Evolutionary conservation across 2,329 filamentous ascomycete genomes (phyloP), one percentile per base, ranked within the genome.

Genomic region (Fusarium torulosum): DNA sequence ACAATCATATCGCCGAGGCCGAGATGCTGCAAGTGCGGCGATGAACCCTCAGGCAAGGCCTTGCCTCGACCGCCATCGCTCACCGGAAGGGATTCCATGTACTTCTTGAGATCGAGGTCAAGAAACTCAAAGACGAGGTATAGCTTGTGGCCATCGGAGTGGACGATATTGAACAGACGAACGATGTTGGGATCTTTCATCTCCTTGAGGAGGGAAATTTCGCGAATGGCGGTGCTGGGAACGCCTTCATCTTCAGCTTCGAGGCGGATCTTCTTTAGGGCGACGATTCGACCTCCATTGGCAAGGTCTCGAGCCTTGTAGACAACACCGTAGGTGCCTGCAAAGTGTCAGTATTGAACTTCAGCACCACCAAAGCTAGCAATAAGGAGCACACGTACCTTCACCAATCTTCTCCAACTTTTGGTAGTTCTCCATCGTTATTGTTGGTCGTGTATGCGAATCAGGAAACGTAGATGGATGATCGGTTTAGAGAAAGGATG

Each of bases 361-460:
- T 15, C 38, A 21, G 29, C 7, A 42, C n/a, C 7, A 37, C 23
- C 6, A 27, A 53, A 51, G 49, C 33, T 35, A 50, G 43, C 54
- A 53, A 53, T 41, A 31, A 17, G 21, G 29, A 53, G 44, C 43
- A 66, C 27, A 74, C 86, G 74, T 82, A 96, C 94, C 94, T 88
- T 97, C 94, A 80, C 94, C 94, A 75, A 97, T 94, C 85, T 97
- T 97, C 84, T 97, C 94, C 76, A 97, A 87, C 83, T 96, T 96
- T 82, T 97, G 92, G 80, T 97, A 97, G 82, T 97, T 96, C 81
- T 97, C 93, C 94, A 97, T 97, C 71, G 63, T 69, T 55, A 57
- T 37, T 56, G 56, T 20, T 62, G 44, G 57, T 19, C 62, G 45
- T 43, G 49, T 53, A 52, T 58, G 56, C 46, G 51, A 61, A 53